Base-by-base conservation (phyloP, 768 basidiomycete genomes). In the Mycena olivaceomarginata region DNA sequence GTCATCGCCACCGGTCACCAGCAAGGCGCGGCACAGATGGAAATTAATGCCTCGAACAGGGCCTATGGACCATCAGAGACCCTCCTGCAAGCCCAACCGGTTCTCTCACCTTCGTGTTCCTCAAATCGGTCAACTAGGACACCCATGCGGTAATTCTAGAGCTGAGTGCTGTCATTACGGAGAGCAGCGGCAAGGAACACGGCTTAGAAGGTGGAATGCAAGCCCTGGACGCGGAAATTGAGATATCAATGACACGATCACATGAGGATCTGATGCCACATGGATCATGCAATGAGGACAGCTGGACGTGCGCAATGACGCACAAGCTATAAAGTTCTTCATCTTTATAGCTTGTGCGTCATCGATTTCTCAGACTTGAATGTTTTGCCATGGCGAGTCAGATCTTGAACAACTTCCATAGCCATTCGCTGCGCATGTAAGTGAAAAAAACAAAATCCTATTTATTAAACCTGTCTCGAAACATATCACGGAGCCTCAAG, bases 71-170 rank as follows among this genome's bases (percentile, higher is more conserved):
- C 41, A 70, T 79, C 56, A 80, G 78, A 6, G 78, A 79, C 18
- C 80, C 70, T 69, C n/a, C 79, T 39, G 66, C 51, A 43, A 70
- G 74, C 56, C 22, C 40, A 39, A 51, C 9, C 57, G 65, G 16
- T 40, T 22, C 12, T 39, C 92, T 82, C 81, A 96, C 98, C 98
- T 91, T 99, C 98, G 81, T 99, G 98, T 85, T 99, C 98, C 83
- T 99, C 98, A 82, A 98, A 99, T 83, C 98, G 92, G 85, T 99
- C 98, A 39, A 99, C 98, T 73, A 99, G 86, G 39, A 98, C 98
- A 45, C 98, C 98, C 98, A 99, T 99, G 72, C 98, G 96, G 86
- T 99, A 99, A 86, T 99, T 99, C 98, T 98, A 99, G 57, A 99
- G 86, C 85, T 99, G 98, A 43, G 98, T 96, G 79, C 97, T 98